Evolutionary conservation across 306 rosid genomes (phyloP).

Genomic region (Trifolium repens): DNA sequence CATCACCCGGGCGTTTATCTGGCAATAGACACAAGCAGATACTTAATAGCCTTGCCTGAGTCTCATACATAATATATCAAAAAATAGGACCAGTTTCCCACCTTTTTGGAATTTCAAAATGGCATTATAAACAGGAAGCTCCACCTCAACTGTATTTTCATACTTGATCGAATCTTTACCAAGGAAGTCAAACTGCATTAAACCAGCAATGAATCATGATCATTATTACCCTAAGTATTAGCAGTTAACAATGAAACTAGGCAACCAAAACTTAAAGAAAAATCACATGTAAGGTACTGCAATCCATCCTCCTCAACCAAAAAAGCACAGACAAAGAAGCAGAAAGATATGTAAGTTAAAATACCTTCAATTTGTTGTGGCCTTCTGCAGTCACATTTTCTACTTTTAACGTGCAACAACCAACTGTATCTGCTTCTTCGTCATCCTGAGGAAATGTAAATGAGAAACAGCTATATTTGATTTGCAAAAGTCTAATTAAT

Average conservation of each 20-base stretch:
- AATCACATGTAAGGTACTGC: constrained; percentile 13
- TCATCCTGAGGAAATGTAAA: constrained; percentile 67
- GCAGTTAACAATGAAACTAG: constrained; percentile 24
- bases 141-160: constrained; percentile 89
- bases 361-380: constrained; percentile 81
- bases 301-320: background rate
- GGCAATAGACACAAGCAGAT: constrained; percentile 40
- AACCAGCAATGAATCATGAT: constrained; percentile 42
- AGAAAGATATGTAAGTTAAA: constrained; percentile 11
- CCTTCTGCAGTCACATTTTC: constrained; percentile 81
- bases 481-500: constrained; percentile 7
- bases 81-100: constrained; percentile 42
- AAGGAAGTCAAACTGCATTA: constrained; percentile 88
- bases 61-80: constrained; percentile 5
- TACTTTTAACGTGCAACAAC: constrained; percentile 96
- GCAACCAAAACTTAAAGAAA: constrained; percentile 19
- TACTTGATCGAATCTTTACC: constrained; percentile 98
- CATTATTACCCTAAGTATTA: constrained; percentile 30
- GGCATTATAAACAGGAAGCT: constrained; percentile 88
- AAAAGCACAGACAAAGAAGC: constrained; percentile 7
- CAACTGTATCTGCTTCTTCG: constrained; percentile 98
- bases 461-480: constrained; percentile 35
- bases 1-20: constrained; percentile 76
- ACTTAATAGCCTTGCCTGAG: constrained; percentile 22
- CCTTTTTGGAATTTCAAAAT: constrained; percentile 81